Percentiles rank a stretch among this genome's conserved stretches.
Evolutionary conservation across 108 stramenopile genomes (phyloP).

Genomic region (Conticribra guillardii): DNA sequence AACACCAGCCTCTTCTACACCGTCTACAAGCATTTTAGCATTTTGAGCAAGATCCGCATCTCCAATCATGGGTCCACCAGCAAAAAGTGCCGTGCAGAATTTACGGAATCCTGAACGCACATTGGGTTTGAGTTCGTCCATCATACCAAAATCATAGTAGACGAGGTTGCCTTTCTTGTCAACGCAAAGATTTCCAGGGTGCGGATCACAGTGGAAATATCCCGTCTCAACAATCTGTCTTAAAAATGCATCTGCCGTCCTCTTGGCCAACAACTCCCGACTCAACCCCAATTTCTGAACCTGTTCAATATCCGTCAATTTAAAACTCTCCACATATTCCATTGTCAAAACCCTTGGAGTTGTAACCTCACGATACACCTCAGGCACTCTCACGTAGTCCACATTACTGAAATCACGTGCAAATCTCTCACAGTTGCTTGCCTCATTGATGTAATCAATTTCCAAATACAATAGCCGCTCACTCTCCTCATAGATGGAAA

Average conservation of each 20-base stretch:
- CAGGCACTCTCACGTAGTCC: constrained; percentile 89
- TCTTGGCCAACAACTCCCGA: constrained; percentile 81
- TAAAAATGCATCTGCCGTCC: constrained; percentile 92
- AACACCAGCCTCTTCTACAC: constrained; percentile 96
- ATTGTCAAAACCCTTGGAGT: constrained; percentile 91
- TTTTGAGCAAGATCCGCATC: constrained; percentile 80
- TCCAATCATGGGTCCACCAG: constrained; percentile 81
- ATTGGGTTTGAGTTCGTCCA: constrained; percentile 92
- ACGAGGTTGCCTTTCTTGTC: constrained; percentile 87
- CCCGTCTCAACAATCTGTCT: constrained; percentile 90
- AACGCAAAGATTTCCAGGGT: constrained; percentile 77
- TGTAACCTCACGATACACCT: constrained; percentile 79
- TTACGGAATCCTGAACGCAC: constrained; percentile 84
- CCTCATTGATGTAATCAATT: constrained; percentile 96
- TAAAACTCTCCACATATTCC: constrained; percentile 93
- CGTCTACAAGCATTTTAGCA: constrained; percentile 90
- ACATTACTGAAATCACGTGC: constrained; percentile 81
- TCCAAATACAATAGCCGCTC: constrained; percentile 90
- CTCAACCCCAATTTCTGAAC: constrained; percentile 84
- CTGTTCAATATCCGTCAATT: constrained; percentile 85
- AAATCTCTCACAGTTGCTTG: constrained; percentile 86
- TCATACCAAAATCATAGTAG: constrained; percentile 97
- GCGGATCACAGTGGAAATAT: constrained; percentile 59
- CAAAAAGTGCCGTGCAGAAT: constrained; percentile 89
- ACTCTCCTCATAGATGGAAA: constrained; percentile 92